Evolutionary conservation across 257 asterid species (phyloP).

Genomic region (Solanum phureja): DNA sequence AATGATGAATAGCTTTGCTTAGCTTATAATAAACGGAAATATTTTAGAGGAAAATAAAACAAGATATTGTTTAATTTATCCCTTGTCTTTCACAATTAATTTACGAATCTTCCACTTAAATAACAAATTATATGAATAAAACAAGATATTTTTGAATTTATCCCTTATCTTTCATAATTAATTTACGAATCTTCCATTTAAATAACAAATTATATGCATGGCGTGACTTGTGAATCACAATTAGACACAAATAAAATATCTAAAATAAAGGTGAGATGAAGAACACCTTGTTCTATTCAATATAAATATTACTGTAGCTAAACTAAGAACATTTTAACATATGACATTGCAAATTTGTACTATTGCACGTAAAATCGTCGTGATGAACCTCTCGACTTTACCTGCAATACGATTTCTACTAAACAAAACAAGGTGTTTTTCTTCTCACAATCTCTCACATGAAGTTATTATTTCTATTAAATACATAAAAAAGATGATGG

Average conservation of each 20-base stretch:
- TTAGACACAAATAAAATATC: neutral
- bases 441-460: too few relatives aligned
- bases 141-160: neutral
- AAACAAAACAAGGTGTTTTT: too few relatives aligned
- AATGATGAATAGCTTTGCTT: too few relatives aligned
- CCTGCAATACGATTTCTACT: too few relatives aligned
- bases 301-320: too few relatives aligned
- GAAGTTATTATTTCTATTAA: too few relatives aligned
- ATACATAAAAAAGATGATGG: too few relatives aligned
- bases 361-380: too few relatives aligned
- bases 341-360: too few relatives aligned
- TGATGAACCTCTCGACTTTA: too few relatives aligned
- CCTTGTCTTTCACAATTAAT: neutral
- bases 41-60: neutral
- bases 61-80: neutral
- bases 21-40: neutral
- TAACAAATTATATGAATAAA: neutral
- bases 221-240: neutral
- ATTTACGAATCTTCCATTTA: neutral
- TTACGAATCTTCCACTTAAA: neutral
- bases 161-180: neutral
- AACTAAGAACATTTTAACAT: too few relatives aligned
- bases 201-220: neutral
- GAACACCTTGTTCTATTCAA: too few relatives aligned
- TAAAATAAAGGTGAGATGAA: neutral